Percentiles rank a stretch among this genome's conserved stretches.
Conservation (phyloP, 1,284 basidiomycete species). For the Ceratobasidium sp. region DNA sequence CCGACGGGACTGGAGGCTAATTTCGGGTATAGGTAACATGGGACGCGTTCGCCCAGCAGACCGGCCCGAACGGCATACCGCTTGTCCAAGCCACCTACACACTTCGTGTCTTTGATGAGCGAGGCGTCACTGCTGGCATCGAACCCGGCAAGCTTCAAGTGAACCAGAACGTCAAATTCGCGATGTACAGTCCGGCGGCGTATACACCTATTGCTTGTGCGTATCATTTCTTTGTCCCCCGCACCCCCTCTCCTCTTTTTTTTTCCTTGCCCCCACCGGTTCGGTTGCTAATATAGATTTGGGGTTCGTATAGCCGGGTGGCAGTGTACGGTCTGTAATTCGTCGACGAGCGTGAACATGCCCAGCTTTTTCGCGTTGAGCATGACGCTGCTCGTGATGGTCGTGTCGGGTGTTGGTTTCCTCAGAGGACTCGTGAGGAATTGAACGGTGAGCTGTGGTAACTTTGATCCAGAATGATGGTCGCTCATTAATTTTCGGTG, state of each 20-base stretch:
- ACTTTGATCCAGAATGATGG: neutral
- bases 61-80: constrained; percentile 66
- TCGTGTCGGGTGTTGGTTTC: constrained; percentile 74
- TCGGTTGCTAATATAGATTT: constrained; percentile 18
- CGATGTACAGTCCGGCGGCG: constrained; percentile 80
- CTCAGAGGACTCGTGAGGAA: constrained; percentile 52
- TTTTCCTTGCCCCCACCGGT: constrained; percentile 15
- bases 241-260: too few species aligned
- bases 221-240: too few species aligned
- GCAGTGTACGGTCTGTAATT: constrained; percentile 73
- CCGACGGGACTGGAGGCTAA: neutral
- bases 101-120: constrained; percentile 78
- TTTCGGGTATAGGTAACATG: constrained; percentile 63
- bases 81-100: constrained; percentile 80
- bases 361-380: constrained; percentile 72
- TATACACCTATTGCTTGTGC: constrained; percentile 75
- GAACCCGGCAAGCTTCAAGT: constrained; percentile 72
- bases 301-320: constrained; percentile 67
- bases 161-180: constrained; percentile 78
- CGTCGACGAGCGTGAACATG: constrained; percentile 57
- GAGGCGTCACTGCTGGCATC: constrained; percentile 67
- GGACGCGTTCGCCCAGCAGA: constrained; percentile 82
- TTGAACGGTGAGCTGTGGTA: neutral
- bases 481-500: neutral
- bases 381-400: constrained; percentile 72